A percentile compares a stretch with the other conserved stretches of the same genome.
These are phyloP conservation scores for Aciculoconidium aculeatum DNA, from an alignment of 805 yeast species.

Conservation along the genomic window DNA sequence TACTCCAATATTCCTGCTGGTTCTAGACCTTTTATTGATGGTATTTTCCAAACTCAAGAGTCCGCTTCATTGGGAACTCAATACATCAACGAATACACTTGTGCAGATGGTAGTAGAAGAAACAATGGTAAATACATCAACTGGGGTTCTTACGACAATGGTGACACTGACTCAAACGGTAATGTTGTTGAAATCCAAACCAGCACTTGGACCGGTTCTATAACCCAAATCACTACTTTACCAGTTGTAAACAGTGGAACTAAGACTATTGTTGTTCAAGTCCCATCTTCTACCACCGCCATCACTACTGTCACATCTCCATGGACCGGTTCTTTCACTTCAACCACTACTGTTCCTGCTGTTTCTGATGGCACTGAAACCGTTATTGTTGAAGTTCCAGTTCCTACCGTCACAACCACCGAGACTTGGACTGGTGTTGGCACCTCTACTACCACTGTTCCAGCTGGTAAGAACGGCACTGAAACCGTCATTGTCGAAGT, in stretches of 20 bases:
- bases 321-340: conserved; percentile 8
- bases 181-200: conserved; percentile 5
- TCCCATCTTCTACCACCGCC: conserved; percentile 9
- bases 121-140: neutral
- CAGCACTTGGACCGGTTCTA: conserved; percentile 7
- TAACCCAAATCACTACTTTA: conserved; percentile 5
- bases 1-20: conserved; percentile 24
- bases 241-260: conserved; percentile 7
- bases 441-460: conserved; percentile 10
- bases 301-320: conserved; percentile 6
- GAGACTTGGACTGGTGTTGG: conserved; percentile 7
- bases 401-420: conserved; percentile 7
- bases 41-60: neutral
- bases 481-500: conserved; percentile 18
- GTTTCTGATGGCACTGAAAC: conserved; percentile 9
- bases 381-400: conserved; percentile 11
- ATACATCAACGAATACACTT: conserved; percentile 9
- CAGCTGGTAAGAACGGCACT: conserved; percentile 13
- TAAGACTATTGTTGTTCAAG: conserved; percentile 11
- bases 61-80: no score
- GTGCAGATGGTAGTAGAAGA: conserved; percentile 8
- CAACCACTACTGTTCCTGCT: conserved; percentile 6
- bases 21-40: conserved; percentile 13
- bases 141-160: conserved; percentile 4
- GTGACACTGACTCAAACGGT: conserved; percentile 5